phyloP scores from a whole-genome alignment of 257 asterid genomes.

The Craterostigma plantagineum region DNA sequence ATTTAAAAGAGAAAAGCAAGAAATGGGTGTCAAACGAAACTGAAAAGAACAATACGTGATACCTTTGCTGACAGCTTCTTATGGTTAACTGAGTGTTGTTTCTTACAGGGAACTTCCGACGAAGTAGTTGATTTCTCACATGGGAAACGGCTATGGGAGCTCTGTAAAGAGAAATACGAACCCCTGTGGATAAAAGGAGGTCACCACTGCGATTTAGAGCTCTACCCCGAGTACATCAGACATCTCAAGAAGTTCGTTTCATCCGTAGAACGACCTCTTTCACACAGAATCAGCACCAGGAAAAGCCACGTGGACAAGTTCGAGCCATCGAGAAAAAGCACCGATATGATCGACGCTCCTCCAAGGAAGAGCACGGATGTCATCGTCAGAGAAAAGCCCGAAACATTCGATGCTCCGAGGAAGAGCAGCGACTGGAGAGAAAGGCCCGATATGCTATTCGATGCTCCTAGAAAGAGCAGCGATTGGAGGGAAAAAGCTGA shows the following conservation, averaged over 20 bases:
- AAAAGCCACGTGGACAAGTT: conserved; percentile 39
- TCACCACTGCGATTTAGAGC: conserved; percentile 65
- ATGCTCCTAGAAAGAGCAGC: neutral
- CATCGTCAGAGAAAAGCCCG: too few species aligned
- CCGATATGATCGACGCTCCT: conserved; percentile 16
- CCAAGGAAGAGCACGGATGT: neutral
- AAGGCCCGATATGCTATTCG: too few species aligned
- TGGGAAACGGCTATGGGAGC: conserved; percentile 81
- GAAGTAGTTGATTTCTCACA: conserved; percentile 83
- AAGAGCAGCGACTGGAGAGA: too few species aligned
- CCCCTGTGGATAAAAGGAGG: conserved; percentile 89
- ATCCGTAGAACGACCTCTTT: conserved; percentile 50
- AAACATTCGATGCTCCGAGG: too few species aligned
- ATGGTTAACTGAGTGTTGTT: neutral
- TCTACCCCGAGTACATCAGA: conserved; percentile 61
- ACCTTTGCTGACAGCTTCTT: too few species aligned
- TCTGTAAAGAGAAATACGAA: conserved; percentile 70
- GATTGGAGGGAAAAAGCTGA: neutral
- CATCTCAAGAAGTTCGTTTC: conserved; percentile 66
- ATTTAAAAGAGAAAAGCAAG: too few species aligned
- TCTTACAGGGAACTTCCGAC: conserved; percentile 67
- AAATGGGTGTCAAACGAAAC: too few species aligned
- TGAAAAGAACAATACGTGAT: too few species aligned
- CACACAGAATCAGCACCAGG: conserved; percentile 54
- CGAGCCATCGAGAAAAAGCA: conserved; percentile 59